Evolutionary conservation across 495 filamentous ascomycete species (phyloP).

Genomic region (Amphirosellinia nigrospora): DNA sequence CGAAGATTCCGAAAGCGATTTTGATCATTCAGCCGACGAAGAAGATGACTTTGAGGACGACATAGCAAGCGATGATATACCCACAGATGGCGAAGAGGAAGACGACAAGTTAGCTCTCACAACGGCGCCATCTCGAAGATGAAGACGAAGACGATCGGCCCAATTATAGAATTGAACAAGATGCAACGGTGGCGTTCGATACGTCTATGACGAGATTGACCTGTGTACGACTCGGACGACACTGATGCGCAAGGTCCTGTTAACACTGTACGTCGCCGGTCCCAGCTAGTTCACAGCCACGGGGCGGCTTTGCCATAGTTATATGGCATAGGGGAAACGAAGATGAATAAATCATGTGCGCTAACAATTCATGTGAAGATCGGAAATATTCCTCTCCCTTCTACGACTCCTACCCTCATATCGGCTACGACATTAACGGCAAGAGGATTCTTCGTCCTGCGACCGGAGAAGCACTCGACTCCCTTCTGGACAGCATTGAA

Average conservation of each 20-base stretch:
- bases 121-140: conserved; percentile 33
- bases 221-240: conserved; percentile 94
- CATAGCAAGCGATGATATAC: conserved; percentile 63
- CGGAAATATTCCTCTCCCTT: conserved; percentile 93
- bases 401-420: conserved; percentile 97
- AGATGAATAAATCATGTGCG: neutral
- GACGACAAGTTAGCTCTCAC: conserved; percentile 35
- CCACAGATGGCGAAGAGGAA: conserved; percentile 56
- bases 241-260: conserved; percentile 76
- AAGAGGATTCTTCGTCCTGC: conserved; percentile 97
- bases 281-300: neutral
- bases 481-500: conserved; percentile 93
- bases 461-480: conserved; percentile 91
- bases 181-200: conserved; percentile 61
- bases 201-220: conserved; percentile 83
- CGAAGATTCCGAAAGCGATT: conserved; percentile 45
- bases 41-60: conserved; percentile 51
- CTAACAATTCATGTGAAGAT: conserved; percentile 51
- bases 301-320: neutral
- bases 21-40: conserved; percentile 41
- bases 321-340: neutral
- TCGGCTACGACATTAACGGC: conserved; percentile 98
- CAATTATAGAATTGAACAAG: conserved; percentile 65
- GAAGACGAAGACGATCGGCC: conserved; percentile 51
- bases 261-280: conserved; percentile 63